phyloP scores from a whole-genome alignment of 2,329 filamentous ascomycete genomes.

The Fusarium sp. region DNA sequence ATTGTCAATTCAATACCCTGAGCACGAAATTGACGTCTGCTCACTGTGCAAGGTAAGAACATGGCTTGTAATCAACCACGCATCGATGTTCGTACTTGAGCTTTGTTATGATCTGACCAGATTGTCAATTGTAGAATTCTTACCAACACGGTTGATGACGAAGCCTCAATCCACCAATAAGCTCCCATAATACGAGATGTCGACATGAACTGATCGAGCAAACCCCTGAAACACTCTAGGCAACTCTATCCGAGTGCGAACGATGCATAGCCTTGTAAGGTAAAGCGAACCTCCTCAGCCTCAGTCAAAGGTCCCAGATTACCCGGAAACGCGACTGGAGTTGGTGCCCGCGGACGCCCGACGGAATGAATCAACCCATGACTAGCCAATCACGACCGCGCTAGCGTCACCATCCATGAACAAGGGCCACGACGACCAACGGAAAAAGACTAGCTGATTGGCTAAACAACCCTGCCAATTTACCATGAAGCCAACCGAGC shows the following conservation, averaged over 20 bases:
- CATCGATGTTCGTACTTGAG: fast-evolving
- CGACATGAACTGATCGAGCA: not conserved
- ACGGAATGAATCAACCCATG: not conserved
- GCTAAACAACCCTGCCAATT: not conserved
- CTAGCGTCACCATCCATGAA: not conserved
- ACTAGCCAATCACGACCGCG: not conserved
- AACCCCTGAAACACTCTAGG: not conserved
- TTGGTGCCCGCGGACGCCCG: not conserved
- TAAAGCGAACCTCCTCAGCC: not conserved
- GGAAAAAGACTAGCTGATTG: not conserved
- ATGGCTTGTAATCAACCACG: not conserved
- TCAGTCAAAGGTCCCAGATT: not conserved
- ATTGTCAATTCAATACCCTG: too few species aligned
- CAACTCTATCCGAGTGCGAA: not conserved
- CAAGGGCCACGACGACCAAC: not conserved
- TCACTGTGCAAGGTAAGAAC: not conserved
- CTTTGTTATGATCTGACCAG: too few species aligned
- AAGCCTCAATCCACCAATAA: not conserved
- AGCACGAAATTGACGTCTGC: not conserved
- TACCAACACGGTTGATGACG: too few species aligned
- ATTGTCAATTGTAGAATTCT: not conserved
- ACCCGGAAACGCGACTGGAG: not conserved
- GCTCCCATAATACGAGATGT: fast-evolving
- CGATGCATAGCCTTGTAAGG: not conserved
- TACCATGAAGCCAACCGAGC: not conserved